Percentiles rank a stretch among this genome's conserved stretches.
Conservation (phyloP, 2,329 filamentous ascomycete species). For the Colletotrichum noveboracense region DNA sequence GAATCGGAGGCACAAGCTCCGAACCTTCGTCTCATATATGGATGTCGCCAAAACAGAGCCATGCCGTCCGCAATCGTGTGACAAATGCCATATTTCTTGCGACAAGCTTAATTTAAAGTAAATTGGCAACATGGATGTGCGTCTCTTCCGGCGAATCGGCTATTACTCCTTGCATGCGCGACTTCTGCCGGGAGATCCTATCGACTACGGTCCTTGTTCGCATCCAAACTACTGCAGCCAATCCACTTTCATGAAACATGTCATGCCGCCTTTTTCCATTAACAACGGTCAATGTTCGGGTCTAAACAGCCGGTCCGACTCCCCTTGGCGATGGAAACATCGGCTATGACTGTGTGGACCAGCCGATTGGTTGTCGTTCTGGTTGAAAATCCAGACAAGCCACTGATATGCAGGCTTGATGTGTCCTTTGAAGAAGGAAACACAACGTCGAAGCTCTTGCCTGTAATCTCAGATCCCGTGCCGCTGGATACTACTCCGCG, state of each 20-base stretch:
- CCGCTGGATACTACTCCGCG: neutral
- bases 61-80: neutral
- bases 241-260: neutral
- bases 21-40: neutral
- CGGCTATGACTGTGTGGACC: neutral
- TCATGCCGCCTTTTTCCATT: neutral
- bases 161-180: neutral
- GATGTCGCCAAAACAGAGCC: neutral
- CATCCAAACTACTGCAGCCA: neutral
- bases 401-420: neutral
- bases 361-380: neutral
- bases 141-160: neutral
- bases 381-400: neutral
- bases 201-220: neutral
- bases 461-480: neutral
- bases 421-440: neutral
- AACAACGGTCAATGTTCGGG: neutral
- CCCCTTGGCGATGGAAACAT: neutral
- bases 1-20: neutral
- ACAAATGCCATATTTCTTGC: neutral
- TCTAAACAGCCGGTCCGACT: neutral
- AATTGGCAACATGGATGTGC: neutral
- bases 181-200: neutral
- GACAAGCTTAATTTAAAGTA: conserved; percentile 13
- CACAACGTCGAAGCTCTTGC: neutral